A percentile compares a stretch with the other conserved stretches of the same genome.
Evolutionary conservation across 1,284 basidiomycete genomes (phyloP).

Genomic region (Sporisorium scitamineum): DNA sequence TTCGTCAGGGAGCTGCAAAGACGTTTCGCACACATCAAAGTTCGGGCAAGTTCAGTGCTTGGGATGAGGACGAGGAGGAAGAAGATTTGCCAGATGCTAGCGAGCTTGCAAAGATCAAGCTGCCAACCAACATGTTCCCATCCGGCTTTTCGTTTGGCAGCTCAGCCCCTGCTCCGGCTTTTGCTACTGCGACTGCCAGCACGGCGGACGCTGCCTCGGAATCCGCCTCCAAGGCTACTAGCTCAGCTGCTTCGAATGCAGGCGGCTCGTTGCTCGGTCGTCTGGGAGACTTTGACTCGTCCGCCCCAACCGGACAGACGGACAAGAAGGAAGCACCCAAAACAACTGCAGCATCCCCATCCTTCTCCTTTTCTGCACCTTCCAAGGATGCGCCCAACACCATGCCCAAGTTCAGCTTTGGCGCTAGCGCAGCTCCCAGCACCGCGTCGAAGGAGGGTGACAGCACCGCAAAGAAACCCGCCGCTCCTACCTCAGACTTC

Average conservation of each 20-base stretch:
- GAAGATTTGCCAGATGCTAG: conserved; percentile 60
- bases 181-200: conserved; percentile 5
- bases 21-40: conserved; percentile 58
- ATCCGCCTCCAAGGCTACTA: conserved; percentile 4
- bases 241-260: background rate
- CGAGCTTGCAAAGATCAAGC: conserved; percentile 66
- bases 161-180: conserved; percentile 4
- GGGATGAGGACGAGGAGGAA: conserved; percentile 66
- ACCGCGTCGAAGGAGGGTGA: conserved; percentile 10
- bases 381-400: conserved; percentile 27
- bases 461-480: conserved; percentile 17
- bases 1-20: conserved; percentile 64
- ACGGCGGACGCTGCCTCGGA: conserved; percentile 5
- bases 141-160: conserved; percentile 59
- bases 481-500: conserved; percentile 38
- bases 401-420: conserved; percentile 50
- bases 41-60: conserved; percentile 61
- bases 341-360: conserved; percentile 13
- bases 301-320: conserved; percentile 33
- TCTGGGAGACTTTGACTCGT: conserved; percentile 51
- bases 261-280: conserved; percentile 25
- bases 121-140: conserved; percentile 64
- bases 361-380: conserved; percentile 51
- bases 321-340: conserved; percentile 30
- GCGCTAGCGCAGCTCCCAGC: conserved; percentile 13